These are phyloP conservation scores for Eimeria acervulina DNA, from an alignment of 169 alveolate species.

Conservation along the genomic window DNA sequence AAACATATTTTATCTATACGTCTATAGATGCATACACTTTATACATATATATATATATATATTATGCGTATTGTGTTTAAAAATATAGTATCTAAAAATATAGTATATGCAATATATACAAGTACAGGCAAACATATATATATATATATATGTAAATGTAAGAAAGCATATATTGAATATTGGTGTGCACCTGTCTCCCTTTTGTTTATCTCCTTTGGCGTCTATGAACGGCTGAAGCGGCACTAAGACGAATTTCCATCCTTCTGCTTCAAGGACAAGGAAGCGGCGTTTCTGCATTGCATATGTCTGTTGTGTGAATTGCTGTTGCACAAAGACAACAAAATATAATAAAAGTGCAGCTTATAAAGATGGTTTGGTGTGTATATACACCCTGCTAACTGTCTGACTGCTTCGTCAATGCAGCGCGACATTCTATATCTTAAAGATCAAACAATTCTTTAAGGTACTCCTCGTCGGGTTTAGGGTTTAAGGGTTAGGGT, in stretches of 20 bases:
- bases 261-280: neutral
- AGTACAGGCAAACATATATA: too few species aligned
- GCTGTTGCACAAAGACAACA: neutral
- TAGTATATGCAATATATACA: too few species aligned
- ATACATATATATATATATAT: too few species aligned
- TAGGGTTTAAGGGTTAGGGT: too few species aligned
- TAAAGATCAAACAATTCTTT: neutral
- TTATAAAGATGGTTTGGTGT: neutral
- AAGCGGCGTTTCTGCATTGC: neutral
- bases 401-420: neutral
- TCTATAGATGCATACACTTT: too few species aligned
- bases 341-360: neutral
- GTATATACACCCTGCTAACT: neutral
- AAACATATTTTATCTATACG: too few species aligned
- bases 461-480: neutral
- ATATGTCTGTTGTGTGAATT: neutral
- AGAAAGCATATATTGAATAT: too few species aligned
- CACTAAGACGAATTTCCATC: constrained; percentile 3
- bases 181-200: too few species aligned
- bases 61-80: too few species aligned
- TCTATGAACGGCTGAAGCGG: neutral
- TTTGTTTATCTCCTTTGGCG: neutral
- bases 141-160: too few species aligned
- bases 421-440: neutral
- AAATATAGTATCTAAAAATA: too few species aligned